A percentile compares a stretch with the other conserved stretches of the same genome.
Conservation (phyloP, 2,329 filamentous ascomycete genomes). For the Colletotrichum australisinense region DNA sequence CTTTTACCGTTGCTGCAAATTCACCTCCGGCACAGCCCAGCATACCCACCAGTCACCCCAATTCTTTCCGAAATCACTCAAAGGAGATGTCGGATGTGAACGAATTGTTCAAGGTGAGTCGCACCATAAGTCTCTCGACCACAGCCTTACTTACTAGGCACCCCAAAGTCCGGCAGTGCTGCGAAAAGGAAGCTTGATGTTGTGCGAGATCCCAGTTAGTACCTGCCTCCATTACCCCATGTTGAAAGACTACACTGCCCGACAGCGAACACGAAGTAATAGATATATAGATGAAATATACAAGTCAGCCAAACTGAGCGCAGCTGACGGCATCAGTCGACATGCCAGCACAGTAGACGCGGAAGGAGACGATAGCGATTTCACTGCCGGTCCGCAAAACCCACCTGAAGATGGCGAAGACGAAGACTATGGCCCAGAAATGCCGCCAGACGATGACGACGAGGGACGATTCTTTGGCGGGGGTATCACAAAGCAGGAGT, state of each 20-base stretch:
- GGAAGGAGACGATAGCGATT: conserved; percentile 55
- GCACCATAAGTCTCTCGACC: conserved; percentile 11
- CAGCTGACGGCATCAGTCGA: conserved; percentile 55
- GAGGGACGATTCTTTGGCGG: conserved; percentile 97
- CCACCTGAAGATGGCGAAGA: conserved; percentile 61
- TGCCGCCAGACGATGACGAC: conserved; percentile 79
- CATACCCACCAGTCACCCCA: background rate
- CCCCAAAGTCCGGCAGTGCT: conserved; percentile 55
- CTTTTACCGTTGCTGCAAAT: background rate
- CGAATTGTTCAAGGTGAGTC: conserved; percentile 66
- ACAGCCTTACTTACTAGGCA: conserved; percentile 35
- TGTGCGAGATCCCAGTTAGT: conserved; percentile 71
- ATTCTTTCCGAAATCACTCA: background rate
- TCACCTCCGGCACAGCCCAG: background rate
- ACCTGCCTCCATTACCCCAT: background rate
- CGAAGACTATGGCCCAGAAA: conserved; percentile 42
- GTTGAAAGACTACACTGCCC: background rate
- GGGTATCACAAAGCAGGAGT: conserved; percentile 84
- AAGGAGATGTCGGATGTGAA: conserved; percentile 66
- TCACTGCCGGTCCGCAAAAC: conserved; percentile 61
- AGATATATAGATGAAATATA: conserved; percentile 66
- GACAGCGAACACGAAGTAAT: background rate
- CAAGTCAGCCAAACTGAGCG: conserved; percentile 68
- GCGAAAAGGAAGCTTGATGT: conserved; percentile 74
- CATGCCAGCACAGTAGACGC: conserved; percentile 59